Base-by-base conservation (phyloP, 2,329 filamentous ascomycete genomes). In the Penicillium fuscoglaucum region DNA sequence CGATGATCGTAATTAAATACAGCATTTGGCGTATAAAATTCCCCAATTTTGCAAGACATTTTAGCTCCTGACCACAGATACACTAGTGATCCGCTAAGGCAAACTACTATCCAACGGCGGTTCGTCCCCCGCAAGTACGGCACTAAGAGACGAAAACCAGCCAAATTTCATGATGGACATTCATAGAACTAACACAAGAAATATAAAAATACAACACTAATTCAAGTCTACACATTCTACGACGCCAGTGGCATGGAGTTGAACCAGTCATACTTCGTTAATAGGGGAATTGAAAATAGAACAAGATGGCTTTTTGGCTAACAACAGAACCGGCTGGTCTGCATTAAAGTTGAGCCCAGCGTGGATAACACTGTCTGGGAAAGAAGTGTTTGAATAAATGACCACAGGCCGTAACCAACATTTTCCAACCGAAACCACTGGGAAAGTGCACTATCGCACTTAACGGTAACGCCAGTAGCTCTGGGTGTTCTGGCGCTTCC, bases 401-500 rank as follows among this genome's bases (percentile, higher is more conserved):
- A 70, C 68, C 67, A 74, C 68, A 71, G 70, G 71, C 70, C 63
- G 54, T 60, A 70, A 64, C 69, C 63, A 66, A 66, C 63, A 65
- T 66, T 67, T 68, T 73, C 68, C 68, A 68, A 65, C 61, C 57
- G 58, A 68, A 62, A 68, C 66, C 68, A 63, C 69, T 62, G 44
- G 24, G 37, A 55, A 62, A 66, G 66, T 66, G 66, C 65, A 63
- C 60, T 59, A 66, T 60, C 66, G 71, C 71, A 62, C 66, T 68
- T 79, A 96, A 83, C 93, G 88, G 90, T 97, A 97, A 82, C 93
- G 88, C 93, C 93, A 97, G 80, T 96, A 91, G 76, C 90, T 96
- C 80, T 96, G 89, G 82, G 93, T 99, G 90, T 99, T 99, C 87
- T 96, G 92, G 80, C 90, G 88, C 91, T 96, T 96, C 96, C 95